Evolutionary conservation across 2,329 filamentous ascomycete genomes (phyloP), one percentile per base, ranked within the genome.

Genomic region (Sarocladiaceae sp.): DNA sequence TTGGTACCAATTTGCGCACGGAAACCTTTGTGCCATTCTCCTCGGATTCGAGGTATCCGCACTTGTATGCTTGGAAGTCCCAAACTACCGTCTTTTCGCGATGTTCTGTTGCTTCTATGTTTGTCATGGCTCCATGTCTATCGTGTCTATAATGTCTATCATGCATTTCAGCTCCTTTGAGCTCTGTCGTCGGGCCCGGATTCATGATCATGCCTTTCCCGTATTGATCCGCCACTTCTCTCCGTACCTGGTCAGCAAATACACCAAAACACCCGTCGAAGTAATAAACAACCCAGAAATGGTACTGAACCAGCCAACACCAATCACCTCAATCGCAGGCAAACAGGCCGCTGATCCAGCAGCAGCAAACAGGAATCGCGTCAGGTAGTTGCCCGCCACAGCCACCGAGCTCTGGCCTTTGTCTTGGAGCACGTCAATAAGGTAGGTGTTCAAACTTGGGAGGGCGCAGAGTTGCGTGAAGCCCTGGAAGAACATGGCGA

Each of bases 271-370:
- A 6, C 54, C 55, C 4, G 54, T 56, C 18, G 48, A 47, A 4
- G 55, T 55, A 11, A 60, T 57, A 26, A 59, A 60, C 10, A 57
- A 25, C 2, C 52, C 54, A 2, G 57, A 60, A 18, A 54, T 83
- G 0, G 87, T 89, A 35, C 77, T 84, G 63, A 89, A 90, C 86
- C 86, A 90, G 0, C 88, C 88, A 0, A 91, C 83, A 2, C 88
- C 88, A 52, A 91, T 86, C 17, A 66, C 71, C 55, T 88, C 72
- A 11, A 90, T 78, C 1, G 83, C 85, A 0, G 88, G 88, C 51
- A 91, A 70, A 51, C 86, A 86, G 1, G 80, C 79, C 0, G 85
- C 87, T 2, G 82, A 85, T 0, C 82, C 86, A 1, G 78, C 69
- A 2, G 86, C 86, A 1, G 82, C 87, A 61, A 91, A 88, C 5